A percentile compares a stretch with the other conserved stretches of the same genome.
These are phyloP conservation scores for Linderina pennispora DNA, from an alignment of 192 early-diverging fungal genomes.

Conservation along the genomic window DNA sequence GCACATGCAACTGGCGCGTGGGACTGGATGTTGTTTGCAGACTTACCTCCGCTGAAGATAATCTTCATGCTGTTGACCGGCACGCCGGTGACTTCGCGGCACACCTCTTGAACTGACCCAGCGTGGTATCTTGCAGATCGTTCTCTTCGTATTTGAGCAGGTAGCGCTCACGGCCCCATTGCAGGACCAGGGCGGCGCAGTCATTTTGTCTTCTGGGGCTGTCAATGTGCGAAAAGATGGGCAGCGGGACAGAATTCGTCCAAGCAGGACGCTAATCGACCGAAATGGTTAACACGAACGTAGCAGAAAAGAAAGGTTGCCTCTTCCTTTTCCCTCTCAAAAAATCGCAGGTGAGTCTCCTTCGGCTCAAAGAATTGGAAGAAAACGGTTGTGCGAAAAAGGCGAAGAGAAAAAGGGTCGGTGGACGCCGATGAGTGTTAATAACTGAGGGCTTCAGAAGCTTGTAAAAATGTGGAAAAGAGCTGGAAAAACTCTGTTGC, in stretches of 20 bases:
- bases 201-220: constrained; percentile 23
- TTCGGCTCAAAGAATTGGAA: too few relatives aligned
- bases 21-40: too few relatives aligned
- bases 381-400: too few relatives aligned
- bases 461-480: too few relatives aligned
- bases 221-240: not conserved
- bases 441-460: too few relatives aligned
- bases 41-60: constrained; percentile 65
- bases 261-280: constrained; percentile 33
- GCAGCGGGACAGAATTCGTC: constrained; percentile 11
- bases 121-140: constrained; percentile 50
- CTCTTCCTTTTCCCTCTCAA: too few relatives aligned
- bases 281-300: constrained; percentile 33
- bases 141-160: constrained; percentile 41
- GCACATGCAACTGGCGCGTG: too few relatives aligned
- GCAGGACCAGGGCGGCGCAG: constrained; percentile 41
- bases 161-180: constrained; percentile 46
- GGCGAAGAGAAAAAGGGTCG: too few relatives aligned
- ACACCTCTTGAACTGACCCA: constrained; percentile 71
- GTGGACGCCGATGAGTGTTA: too few relatives aligned
- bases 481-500: too few relatives aligned
- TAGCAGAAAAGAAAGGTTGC: too few relatives aligned
- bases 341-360: too few relatives aligned
- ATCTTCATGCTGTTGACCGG: constrained; percentile 72
- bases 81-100: constrained; percentile 67